Percentiles rank a stretch among this genome's conserved stretches.
Conservation (phyloP, 225 moss, liverwort and hornwort species). For the Asterella californica region DNA sequence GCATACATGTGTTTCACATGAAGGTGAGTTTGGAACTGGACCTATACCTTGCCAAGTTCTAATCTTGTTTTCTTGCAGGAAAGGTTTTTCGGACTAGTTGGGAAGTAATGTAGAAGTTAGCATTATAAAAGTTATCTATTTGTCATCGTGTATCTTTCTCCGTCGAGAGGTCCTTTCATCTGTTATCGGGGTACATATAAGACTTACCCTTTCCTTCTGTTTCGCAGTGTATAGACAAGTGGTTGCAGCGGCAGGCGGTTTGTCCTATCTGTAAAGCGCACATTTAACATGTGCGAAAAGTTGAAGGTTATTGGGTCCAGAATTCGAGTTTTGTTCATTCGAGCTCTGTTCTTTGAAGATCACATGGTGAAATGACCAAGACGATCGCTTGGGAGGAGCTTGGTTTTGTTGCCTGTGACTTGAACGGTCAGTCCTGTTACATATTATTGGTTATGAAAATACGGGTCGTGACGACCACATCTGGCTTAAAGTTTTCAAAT, state of each 20-base stretch:
- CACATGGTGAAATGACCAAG: neutral
- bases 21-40: slow-evolving; percentile 26
- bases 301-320: neutral
- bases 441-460: neutral
- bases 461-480: neutral
- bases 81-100: neutral
- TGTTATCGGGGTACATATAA: neutral
- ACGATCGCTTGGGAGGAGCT: neutral
- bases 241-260: slow-evolving; percentile 77
- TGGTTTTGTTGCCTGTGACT: neutral
- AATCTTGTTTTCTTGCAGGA: neutral
- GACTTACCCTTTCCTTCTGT: neutral
- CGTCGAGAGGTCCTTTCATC: neutral
- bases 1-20: slow-evolving; percentile 73
- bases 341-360: slow-evolving; percentile 9
- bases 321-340: slow-evolving; percentile 16
- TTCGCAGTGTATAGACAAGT: slow-evolving; percentile 77
- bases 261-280: slow-evolving; percentile 82
- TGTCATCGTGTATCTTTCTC: neutral
- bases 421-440: neutral
- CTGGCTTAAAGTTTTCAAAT: neutral
- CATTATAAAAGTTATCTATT: neutral
- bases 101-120: too few relatives aligned
- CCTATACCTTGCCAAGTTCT: neutral
- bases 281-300: slow-evolving; percentile 27